Base-by-base conservation (phyloP, 2,329 filamentous ascomycete species). In the Colletotrichum sp. region DNA sequence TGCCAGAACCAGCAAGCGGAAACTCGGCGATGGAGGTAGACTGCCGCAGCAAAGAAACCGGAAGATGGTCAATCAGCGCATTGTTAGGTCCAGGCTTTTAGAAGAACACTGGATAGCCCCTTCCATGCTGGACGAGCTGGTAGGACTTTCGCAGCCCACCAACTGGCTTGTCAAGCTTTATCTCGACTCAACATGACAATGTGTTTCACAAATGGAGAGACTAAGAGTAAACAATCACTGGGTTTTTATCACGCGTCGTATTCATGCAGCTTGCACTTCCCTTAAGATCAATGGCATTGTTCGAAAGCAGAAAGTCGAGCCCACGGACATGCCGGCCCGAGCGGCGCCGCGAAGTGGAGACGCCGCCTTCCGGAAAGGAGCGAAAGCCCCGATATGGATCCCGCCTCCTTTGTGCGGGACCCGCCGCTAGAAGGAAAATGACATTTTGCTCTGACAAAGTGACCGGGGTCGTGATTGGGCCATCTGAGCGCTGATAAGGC, bases 401-500 rank as follows among this genome's bases (percentile, higher is more conserved):
- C 36, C 25, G 34, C 12, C 27, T 62, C 66, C 34, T 69, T 69
- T 58, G 28, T 56, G 67, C 39, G 67, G 67, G 28, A 27, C 13
- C 39, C 27, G 25, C 55, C 43, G 56, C 62, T 69, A 64, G 56
- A 13, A 34, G 61, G 12, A 61, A 56, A 70, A 75, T 76, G 74
- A 76, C 74, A 70, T 75, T 66, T 75, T 34, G 66, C 66, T 70
- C 18, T 76, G 74, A 76, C 74, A 75, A 74, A 76, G 43, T 61
- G 52, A 66, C 71, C 27, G 30, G 66, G 55, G 60, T 13, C 13
- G 7, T 66, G 66, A 75, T 76, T 76, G 74, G 74, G 10, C 39
- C 27, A 43, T 76, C 30, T 36, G 15, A 13, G 10, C 66, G 34
- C 71, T 76, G 74, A 76, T 76, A 76, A 76, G 74, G 74, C 74